These are phyloP conservation scores for Microcos paniculata DNA, from an alignment of 345 rosid species.

Conservation along the genomic window DNA sequence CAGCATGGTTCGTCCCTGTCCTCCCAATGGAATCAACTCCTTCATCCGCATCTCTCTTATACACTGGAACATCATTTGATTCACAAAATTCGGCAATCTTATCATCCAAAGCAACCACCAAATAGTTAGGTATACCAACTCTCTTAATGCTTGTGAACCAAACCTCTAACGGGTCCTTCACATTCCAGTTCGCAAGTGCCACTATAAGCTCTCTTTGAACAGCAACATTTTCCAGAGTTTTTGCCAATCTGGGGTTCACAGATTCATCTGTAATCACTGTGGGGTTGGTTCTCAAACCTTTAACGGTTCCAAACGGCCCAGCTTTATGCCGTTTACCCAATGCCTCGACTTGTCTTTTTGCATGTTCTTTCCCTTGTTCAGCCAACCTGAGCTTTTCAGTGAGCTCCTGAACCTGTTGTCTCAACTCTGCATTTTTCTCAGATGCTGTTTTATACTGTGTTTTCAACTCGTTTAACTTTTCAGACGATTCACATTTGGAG, in stretches of 20 bases:
- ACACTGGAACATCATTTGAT: constrained; percentile 65
- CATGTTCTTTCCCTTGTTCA: constrained; percentile 43
- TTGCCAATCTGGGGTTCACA: constrained; percentile 60
- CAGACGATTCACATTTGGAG: constrained; percentile 33
- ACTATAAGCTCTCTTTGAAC: constrained; percentile 74
- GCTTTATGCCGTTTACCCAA: constrained; percentile 43
- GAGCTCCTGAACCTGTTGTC: constrained; percentile 35
- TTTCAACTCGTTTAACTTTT: constrained; percentile 36
- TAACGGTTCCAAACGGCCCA: constrained; percentile 47
- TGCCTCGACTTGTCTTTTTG: constrained; percentile 37
- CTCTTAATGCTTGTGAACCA: constrained; percentile 85
- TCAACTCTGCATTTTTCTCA: constrained; percentile 36
- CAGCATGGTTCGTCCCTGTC: constrained; percentile 87
- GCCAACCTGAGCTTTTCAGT: constrained; percentile 39
- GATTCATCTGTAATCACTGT: constrained; percentile 45
- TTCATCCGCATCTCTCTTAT: constrained; percentile 74
- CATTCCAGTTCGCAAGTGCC: constrained; percentile 83
- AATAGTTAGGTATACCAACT: constrained; percentile 66
- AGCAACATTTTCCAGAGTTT: constrained; percentile 60
- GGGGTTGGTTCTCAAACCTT: constrained; percentile 45
- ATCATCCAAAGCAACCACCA: constrained; percentile 84
- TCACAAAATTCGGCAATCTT: constrained; percentile 71
- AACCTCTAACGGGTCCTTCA: constrained; percentile 69
- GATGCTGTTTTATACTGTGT: constrained; percentile 31
- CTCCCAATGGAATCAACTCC: constrained; percentile 69